Evolutionary conservation across 2,329 filamentous ascomycete genomes (phyloP), one percentile per base, ranked within the genome.

Genomic region (Venturia oleaginea): DNA sequence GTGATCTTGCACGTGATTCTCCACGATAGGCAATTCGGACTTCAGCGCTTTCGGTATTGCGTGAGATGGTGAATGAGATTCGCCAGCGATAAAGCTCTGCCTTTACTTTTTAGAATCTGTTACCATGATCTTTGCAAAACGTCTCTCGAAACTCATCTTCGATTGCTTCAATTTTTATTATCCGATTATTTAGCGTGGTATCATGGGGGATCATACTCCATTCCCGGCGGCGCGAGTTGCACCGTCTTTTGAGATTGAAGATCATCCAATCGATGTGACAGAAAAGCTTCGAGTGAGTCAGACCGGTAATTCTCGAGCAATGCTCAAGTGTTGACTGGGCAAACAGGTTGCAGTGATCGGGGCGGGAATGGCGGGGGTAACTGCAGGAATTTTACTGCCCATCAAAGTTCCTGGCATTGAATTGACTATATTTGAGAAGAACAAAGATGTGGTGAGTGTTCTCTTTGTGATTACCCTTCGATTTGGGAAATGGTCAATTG

Each of bases 381-480:
- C 83, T 4, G 84, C 88, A 1, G 88, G 87, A 0, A 79, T 86
- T 8, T 74, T 91, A 10, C 76, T 92, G 0, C 88, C 87, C 0
- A 81, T 77, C 11, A 91, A 91, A 67, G 83, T 91, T 0, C 88
- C 88, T 0, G 81, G 82, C 0, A 82, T 91, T 59, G 76, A 88
- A 55, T 74, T 91, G 65, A 83, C 80, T 0, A 85, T 90, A 43
- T 84, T 84, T 63, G 86, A 90, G 70, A 90, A 89, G 75, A 89
- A 89, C 67, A 70, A 77, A 0, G 85, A 88, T 61, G 81, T 89
- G 70, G 86, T 88, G 76, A 68, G 84, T 77, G 34, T 57, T 22
- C 7, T 34, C 2, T 57, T 59, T 68, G n/a, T 61, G 62, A 61
- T 64, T 43, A 5, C n/a, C 46, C 22, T 24, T 24, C 67, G 3